Evolutionary conservation across 1,139 yeast genomes (phyloP), one percentile per base, ranked within the genome.

Genomic region (Yamadazyma spencermartinsiae): DNA sequence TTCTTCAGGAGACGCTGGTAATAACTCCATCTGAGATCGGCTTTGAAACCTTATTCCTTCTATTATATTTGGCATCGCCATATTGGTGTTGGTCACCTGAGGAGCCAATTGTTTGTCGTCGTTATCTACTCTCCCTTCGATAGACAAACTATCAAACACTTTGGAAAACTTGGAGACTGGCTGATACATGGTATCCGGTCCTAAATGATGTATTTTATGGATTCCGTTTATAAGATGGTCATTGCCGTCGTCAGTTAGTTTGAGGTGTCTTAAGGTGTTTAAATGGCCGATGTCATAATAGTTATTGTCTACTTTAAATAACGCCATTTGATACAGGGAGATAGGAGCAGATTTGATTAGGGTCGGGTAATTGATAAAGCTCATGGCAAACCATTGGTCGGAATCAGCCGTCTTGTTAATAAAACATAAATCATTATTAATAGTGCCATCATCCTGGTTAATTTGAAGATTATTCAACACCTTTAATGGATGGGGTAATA

Each of bases 311-410:
- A 58, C 39, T 33, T 58, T 58, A 45, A 60, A 60, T 34, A 71
- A 53, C 11, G 61, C 42, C 38, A 75, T 52, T 31, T 79, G 79
- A 50, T 79, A 82, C 42, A 74, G 72, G 0, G 89, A 79, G 3
- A 76, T 54, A 0, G 95, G 92, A 0, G 97, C 94, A 18, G 87
- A 78, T 44, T 80, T 80, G 15, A 90, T 89, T 37, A 89, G 60
- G 0, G 94, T 80, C 0, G 97, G 96, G 54, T 82, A 90, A 50
- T 81, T 74, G 19, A 61, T 58, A 47, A 82, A 86, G 21, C 95
- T 85, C 76, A 90, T 73, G 9, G 96, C 97, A 65, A 77, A 87
- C 96, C 96, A 89, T 36, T 86, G 83, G 24, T 59, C 49, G 4
- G 81, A 80, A 38, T 72, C 72, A 10, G 73, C 66, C 0, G 92